Conservation (phyloP, 78 protist genomes). For the Trichosphaerium sp. region DNA sequence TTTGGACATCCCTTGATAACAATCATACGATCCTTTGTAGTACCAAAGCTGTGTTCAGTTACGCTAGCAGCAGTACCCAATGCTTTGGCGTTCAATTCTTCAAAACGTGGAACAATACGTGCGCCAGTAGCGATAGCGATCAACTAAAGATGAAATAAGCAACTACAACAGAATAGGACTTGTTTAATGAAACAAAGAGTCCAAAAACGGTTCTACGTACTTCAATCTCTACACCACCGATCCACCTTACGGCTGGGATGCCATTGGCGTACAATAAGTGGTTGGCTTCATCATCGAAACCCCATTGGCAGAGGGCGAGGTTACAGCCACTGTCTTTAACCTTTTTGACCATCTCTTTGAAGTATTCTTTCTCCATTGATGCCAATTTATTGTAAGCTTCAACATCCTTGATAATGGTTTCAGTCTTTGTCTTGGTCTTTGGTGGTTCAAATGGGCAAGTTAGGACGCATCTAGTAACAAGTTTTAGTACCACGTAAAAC, state of each 20-base stretch:
- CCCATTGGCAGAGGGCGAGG: slow-evolving; percentile 98
- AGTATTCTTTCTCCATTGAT: slow-evolving; percentile 70
- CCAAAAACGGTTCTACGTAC: neutral
- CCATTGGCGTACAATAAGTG: slow-evolving; percentile 89
- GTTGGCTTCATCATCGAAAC: slow-evolving; percentile 99
- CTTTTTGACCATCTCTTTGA: slow-evolving; percentile 45
- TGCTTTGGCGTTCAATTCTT: slow-evolving; percentile 91
- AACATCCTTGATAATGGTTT: slow-evolving; percentile 63
- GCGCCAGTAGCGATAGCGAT: slow-evolving; percentile 99
- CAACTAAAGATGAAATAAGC: slow-evolving; percentile 12
- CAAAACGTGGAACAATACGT: slow-evolving; percentile 98
- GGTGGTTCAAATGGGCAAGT: slow-evolving; percentile 99
- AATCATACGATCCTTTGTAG: slow-evolving; percentile 90
- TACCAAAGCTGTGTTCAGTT: slow-evolving; percentile 92
- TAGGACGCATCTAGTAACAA: slow-evolving; percentile 94
- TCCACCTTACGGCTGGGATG: slow-evolving; percentile 99
- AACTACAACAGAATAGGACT: neutral
- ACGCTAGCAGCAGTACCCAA: slow-evolving; percentile 93
- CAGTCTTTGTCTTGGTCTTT: slow-evolving; percentile 98
- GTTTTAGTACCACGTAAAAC: slow-evolving; percentile 45
- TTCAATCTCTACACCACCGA: slow-evolving; percentile 98
- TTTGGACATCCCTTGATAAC: slow-evolving; percentile 95
- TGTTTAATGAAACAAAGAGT: neutral
- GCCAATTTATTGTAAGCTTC: slow-evolving; percentile 74
- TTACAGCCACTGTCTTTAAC: slow-evolving; percentile 92